These are phyloP conservation scores for Jamesozyma hellenica DNA, from an alignment of 805 yeast species.

Conservation along the genomic window DNA sequence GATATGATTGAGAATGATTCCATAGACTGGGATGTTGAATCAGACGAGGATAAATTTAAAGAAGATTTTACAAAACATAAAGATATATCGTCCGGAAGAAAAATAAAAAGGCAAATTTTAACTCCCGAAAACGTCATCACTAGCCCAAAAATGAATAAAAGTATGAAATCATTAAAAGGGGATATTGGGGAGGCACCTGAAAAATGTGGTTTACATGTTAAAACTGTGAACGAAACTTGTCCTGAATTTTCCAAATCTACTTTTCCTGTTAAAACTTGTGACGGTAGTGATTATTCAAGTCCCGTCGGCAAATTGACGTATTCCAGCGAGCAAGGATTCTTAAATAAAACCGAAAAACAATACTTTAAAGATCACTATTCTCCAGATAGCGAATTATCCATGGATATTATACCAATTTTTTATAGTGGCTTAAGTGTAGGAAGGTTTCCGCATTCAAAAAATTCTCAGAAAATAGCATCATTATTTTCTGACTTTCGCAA, in stretches of 20 bases:
- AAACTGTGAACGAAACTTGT: no score
- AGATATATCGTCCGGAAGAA: no score
- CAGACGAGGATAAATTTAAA: not conserved
- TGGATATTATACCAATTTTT: slow-evolving; percentile 20
- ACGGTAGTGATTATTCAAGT: no score
- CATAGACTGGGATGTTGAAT: not conserved
- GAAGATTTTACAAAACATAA: no score
- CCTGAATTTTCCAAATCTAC: no score
- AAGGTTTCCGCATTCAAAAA: slow-evolving; percentile 14
- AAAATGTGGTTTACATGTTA: no score
- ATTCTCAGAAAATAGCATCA: slow-evolving; percentile 7
- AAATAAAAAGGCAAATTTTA: no score
- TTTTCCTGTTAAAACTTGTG: no score
- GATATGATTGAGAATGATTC: slow-evolving; percentile 2
- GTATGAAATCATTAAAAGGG: no score
- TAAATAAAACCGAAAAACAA: slow-evolving; percentile 14
- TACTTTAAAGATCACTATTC: slow-evolving; percentile 18
- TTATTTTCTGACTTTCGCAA: slow-evolving; percentile 11
- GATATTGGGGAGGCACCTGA: no score
- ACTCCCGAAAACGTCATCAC: no score
- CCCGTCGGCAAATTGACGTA: not conserved
- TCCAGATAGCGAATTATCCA: slow-evolving; percentile 14
- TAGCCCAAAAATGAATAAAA: no score
- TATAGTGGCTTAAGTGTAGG: slow-evolving; percentile 4
- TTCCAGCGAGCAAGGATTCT: slow-evolving; percentile 8